Base-by-base conservation (phyloP, 2,329 filamentous ascomycete species). In the Aureobasidium sp. region DNA sequence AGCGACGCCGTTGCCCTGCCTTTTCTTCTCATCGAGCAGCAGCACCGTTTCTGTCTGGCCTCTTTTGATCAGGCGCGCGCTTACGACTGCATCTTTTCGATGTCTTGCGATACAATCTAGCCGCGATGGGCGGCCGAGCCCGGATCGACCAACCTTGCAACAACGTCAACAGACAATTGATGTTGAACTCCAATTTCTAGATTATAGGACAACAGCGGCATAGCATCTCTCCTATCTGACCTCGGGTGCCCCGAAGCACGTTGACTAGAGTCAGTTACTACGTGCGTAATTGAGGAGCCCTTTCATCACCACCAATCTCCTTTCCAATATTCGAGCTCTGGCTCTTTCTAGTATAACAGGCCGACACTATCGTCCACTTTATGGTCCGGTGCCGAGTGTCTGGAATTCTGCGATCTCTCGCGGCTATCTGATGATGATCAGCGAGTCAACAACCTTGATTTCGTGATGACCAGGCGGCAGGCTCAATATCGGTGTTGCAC, bases 41-140 rank as follows among this genome's bases (percentile, higher is more conserved):
- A 41, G 22, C 51, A 17, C 51, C 51, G 51, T 55, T 55, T 9
- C 51, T 55, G 37, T 55, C 51, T 55, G 51, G 51, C 51, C 51
- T 8, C n/a, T 55, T 55, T 31, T 12, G 51, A 55, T 41, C 51
- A 55, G 51, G 15, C 51, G 37, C 51, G 51, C 51, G 51, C 51
- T 55, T 55, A 42, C 6, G 37, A 55, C 31, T 55, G 37, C 31
- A 41, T 41, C 2, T 55, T 55, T 20, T 25, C 22, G 5, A 25
- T 55, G 36, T 25, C 37, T 37, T 55, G 20, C 22, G 7, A 36
- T 22, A 7, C 34, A 22, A 34, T 25, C 39, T 52, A 52, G 49
- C 31, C 49, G 49, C 49, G 47, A 39, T 36, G 31, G 31, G 15
- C 31, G 34, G 49, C 45, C 31, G 49, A 39, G 20, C 15, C 34